Conservation (phyloP, 139 green algal species). For the Chlorella vulgaris region DNA sequence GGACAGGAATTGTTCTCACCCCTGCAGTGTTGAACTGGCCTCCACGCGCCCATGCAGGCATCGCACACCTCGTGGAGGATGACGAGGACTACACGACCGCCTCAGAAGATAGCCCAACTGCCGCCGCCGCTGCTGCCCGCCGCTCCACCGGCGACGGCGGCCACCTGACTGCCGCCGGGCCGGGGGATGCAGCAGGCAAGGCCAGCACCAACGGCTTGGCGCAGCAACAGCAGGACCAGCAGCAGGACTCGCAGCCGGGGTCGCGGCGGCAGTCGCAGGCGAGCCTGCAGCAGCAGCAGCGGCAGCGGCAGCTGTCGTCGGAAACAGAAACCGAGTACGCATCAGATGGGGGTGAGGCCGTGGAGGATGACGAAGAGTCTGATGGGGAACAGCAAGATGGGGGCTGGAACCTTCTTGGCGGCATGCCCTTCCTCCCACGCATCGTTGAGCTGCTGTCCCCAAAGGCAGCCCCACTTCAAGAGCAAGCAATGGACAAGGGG, state of each 20-base stretch:
- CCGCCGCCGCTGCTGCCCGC: not conserved
- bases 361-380: not conserved
- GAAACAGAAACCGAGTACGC: too few relatives aligned
- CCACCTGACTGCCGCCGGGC: slow-evolving; percentile 13
- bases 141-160: slow-evolving; percentile 5
- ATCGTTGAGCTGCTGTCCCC: slow-evolving; percentile 12
- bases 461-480: not conserved
- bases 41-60: not conserved
- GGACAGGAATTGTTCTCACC: not conserved
- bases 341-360: slow-evolving; percentile 1
- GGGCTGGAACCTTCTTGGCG: not conserved
- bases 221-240: not conserved
- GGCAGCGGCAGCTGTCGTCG: not conserved
- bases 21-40: too few relatives aligned
- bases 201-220: not conserved
- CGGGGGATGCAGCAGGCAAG: not conserved
- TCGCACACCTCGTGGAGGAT: slow-evolving; percentile 8
- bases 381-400: not conserved
- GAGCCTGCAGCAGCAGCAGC: not conserved
- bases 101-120: not conserved
- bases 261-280: not conserved
- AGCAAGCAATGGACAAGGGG: not conserved
- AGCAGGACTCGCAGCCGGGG: not conserved
- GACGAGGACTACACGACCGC: slow-evolving; percentile 24
- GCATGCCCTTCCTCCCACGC: slow-evolving; percentile 26